Evolutionary conservation across 176 grass and related monocot species (phyloP).

Genomic region (Juncus effusus): DNA sequence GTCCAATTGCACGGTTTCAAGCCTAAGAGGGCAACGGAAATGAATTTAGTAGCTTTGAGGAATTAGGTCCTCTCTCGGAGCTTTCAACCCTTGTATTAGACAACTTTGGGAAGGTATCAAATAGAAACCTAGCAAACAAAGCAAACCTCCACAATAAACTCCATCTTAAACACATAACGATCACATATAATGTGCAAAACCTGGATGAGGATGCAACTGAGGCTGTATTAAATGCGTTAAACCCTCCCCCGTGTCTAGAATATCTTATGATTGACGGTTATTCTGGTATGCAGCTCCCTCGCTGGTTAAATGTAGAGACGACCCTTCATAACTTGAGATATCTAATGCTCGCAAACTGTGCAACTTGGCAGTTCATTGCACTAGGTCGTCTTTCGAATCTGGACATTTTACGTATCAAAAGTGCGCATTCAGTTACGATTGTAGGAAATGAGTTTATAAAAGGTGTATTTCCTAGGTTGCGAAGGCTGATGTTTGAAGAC

Average conservation of each 20-base stretch:
- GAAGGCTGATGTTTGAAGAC: conserved; percentile 35
- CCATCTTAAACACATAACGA: conserved; percentile 32
- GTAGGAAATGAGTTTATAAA: conserved; percentile 42
- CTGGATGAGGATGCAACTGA: conserved; percentile 26
- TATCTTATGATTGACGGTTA: conserved; percentile 30
- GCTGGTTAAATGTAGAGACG: conserved; percentile 2
- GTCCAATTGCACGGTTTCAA: conserved; percentile 36
- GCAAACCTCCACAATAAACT: conserved; percentile 30
- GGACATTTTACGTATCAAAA: conserved; percentile 28
- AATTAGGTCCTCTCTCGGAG: conserved; percentile 30
- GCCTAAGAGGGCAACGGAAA: background rate
- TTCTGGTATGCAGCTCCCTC: conserved; percentile 22
- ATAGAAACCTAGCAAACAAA: conserved; percentile 24
- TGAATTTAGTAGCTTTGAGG: conserved; percentile 32
- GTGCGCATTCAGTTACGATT: conserved; percentile 23
- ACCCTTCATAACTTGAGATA: conserved; percentile 23
- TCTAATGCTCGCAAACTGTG: conserved; percentile 3
- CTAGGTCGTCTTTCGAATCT: conserved; percentile 36
- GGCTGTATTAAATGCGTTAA: conserved; percentile 38
- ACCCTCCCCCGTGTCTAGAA: conserved; percentile 35
- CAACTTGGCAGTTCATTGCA: conserved; percentile 31
- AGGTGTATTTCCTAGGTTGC: conserved; percentile 28
- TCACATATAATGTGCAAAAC: conserved; percentile 17
- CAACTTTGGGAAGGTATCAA: conserved; percentile 31
- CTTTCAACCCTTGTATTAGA: conserved; percentile 27